Conservation (phyloP, 2,329 filamentous ascomycete species). For the Ophiostoma australiae region DNA sequence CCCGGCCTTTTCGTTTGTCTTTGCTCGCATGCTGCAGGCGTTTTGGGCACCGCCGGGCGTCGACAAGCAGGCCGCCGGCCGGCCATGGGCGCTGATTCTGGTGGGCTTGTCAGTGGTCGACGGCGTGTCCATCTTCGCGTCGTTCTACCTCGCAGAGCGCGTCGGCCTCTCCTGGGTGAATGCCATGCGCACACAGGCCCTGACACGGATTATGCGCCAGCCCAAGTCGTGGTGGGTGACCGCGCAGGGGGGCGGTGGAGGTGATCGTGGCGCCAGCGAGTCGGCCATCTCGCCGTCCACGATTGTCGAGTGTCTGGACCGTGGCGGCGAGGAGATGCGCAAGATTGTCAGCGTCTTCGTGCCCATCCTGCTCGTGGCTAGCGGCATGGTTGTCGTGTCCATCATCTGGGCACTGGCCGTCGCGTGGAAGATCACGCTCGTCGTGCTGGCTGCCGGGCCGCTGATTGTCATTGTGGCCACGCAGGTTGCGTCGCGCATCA, state of each 20-base stretch:
- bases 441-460: constrained; percentile 65
- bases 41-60: constrained; percentile 55
- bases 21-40: constrained; percentile 65
- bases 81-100: constrained; percentile 65
- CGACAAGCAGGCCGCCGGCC: constrained; percentile 45
- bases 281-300: constrained; percentile 52
- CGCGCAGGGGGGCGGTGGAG: neutral
- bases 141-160: constrained; percentile 67
- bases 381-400: constrained; percentile 63
- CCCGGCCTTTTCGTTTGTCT: constrained; percentile 70
- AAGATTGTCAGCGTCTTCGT: constrained; percentile 75
- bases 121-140: constrained; percentile 57
- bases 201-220: constrained; percentile 68
- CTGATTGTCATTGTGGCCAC: constrained; percentile 64
- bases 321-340: constrained; percentile 81
- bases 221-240: constrained; percentile 43
- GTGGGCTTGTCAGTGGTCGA: constrained; percentile 64
- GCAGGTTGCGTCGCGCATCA: constrained; percentile 59
- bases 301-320: constrained; percentile 69
- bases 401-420: constrained; percentile 68
- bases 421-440: constrained; percentile 76
- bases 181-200: constrained; percentile 59
- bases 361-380: constrained; percentile 62
- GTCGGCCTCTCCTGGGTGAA: constrained; percentile 75
- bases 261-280: neutral